Evolutionary conservation across 129 eudicot genomes (phyloP), one percentile per base, ranked within the genome.

Genomic region (Artemisia annua): DNA sequence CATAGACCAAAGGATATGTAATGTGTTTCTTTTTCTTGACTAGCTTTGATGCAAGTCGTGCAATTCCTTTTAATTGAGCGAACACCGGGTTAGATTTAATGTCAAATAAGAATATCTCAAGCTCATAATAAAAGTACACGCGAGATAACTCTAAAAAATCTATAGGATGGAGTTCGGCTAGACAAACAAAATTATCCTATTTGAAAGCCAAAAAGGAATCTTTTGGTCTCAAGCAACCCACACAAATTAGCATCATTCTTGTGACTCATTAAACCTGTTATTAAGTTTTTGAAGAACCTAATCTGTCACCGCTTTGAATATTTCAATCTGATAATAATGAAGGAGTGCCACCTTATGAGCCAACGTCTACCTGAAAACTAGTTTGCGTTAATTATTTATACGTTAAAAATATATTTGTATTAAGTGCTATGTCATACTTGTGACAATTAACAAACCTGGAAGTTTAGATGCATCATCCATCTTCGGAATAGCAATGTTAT

Each of bases 201-300:
- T 67, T 14, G 11, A 67, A 67, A 48, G 57, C 22, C 4, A 12
- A 48, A 3, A 67, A 67, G 8, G 61, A 48, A 51, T 69, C 50
- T 24, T 24, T 12, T 22, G 2, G 62, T 11, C 60, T 48, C 2
- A 69, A 50, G 24, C 63, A 69, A 16, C 62, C 58, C 26, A 49
- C 20, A 7, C 35, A 58, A 58, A 32, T 11, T 19, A 20, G 6
- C 32, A 58, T 9, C 13, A 49, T 4, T 11, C 60, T 68, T 8
- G n/a, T 49, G 3, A 15, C 48, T 19, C 20, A 11, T 26, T 4
- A 50, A 69, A 69, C 26, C 6, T 63, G 5, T 7, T 63, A 26
- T 50, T 50, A 48, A 51, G 62, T 22, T 69, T 49, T 6, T 24
- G 62, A 69, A 68, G 26, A 18, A 19, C 16, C 72, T 16, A 17